These are phyloP conservation scores for Marsdenia floribunda DNA, from an alignment of 257 asterid species.

Conservation along the genomic window DNA sequence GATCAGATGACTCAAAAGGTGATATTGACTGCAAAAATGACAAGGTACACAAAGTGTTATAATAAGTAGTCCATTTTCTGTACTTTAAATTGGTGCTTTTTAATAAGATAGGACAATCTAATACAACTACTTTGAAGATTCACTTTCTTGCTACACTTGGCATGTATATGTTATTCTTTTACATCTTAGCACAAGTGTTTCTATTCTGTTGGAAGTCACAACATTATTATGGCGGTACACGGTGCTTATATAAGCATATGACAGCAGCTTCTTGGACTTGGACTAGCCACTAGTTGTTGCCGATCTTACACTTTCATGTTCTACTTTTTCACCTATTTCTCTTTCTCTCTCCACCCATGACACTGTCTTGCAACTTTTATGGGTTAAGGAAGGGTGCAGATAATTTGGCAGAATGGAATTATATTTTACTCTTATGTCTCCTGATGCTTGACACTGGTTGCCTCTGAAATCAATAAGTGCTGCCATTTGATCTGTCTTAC, in stretches of 20 bases:
- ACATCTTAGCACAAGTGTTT: not conserved
- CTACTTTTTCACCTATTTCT: not conserved
- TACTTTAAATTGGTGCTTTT: not conserved
- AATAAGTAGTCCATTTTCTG: not conserved
- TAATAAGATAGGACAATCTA: conserved; percentile 3
- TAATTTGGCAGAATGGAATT: no score
- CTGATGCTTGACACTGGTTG: no score
- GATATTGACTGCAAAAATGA: conserved; percentile 18
- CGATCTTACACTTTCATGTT: not conserved
- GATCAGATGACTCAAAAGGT: conserved; percentile 39
- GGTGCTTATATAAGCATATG: not conserved
- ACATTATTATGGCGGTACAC: not conserved
- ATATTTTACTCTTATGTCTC: no score
- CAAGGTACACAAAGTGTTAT: conserved; percentile 34
- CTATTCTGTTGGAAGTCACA: not conserved
- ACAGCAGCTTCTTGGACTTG: not conserved
- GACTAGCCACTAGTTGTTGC: not conserved
- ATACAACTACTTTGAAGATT: not conserved
- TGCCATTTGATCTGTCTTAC: no score
- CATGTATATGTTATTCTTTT: not conserved
- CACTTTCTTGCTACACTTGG: not conserved
- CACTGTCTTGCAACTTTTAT: not conserved
- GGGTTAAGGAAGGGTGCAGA: no score
- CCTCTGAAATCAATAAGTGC: no score
- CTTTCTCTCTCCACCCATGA: not conserved